Conservation (phyloP, 176 grass and related monocot species). For the Musa acuminata region DNA sequence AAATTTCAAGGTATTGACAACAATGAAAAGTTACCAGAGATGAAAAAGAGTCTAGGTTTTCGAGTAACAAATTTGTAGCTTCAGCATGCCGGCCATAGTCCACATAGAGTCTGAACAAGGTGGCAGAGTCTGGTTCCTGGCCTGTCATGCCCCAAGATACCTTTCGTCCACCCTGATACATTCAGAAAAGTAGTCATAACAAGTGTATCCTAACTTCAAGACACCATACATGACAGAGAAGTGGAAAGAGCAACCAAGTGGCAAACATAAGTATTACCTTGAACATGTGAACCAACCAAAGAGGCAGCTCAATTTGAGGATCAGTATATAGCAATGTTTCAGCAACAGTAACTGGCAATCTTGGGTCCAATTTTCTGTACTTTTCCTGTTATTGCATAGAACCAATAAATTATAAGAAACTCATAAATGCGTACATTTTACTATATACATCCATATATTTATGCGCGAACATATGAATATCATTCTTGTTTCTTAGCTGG, state of each 20-base stretch:
- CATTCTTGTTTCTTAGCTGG: too few relatives aligned
- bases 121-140: conserved; percentile 69
- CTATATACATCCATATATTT: too few relatives aligned
- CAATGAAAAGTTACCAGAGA: conserved; percentile 43
- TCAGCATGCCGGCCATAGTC: conserved; percentile 66
- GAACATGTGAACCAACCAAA: conserved; percentile 98
- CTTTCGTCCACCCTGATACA: conserved; percentile 40
- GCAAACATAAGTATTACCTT: conserved; percentile 40
- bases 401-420: neutral
- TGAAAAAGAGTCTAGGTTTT: conserved; percentile 67
- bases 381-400: conserved; percentile 39
- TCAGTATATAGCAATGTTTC: conserved; percentile 91
- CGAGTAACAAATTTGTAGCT: conserved; percentile 76
- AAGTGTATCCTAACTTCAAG: conserved; percentile 1
- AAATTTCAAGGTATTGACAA: neutral
- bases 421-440: too few relatives aligned
- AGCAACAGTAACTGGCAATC: conserved; percentile 64
- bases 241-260: neutral
- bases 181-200: neutral
- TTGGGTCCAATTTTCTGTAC: conserved; percentile 76
- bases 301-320: conserved; percentile 78
- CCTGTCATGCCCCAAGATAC: conserved; percentile 79
- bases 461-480: too few relatives aligned
- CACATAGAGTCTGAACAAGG: conserved; percentile 84
- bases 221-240: neutral